These are phyloP conservation scores for Eremothecium sinecaudum DNA, from an alignment of 1,139 yeast species.

Conservation along the genomic window DNA sequence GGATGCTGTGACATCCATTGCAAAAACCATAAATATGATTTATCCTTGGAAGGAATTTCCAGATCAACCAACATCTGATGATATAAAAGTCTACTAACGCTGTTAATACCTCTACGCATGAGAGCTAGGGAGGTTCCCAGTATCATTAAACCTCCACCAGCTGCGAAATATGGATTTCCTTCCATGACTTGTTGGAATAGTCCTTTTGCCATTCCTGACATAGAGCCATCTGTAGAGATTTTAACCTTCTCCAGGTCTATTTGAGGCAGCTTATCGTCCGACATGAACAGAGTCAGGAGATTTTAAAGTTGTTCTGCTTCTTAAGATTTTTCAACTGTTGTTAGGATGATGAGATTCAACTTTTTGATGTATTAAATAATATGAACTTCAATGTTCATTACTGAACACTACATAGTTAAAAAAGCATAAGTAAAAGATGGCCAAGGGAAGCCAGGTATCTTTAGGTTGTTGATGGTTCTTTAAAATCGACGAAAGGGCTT, in stretches of 20 bases:
- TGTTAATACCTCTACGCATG: constrained; percentile 58
- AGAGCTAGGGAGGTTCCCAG: constrained; percentile 81
- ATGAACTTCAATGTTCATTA: too few relatives aligned
- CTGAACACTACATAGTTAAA: too few relatives aligned
- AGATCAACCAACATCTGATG: constrained; percentile 82
- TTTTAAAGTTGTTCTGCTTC: too few relatives aligned
- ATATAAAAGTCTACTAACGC: constrained; percentile 59
- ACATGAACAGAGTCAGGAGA: too few relatives aligned
- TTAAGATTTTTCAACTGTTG: too few relatives aligned
- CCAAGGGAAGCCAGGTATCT: too few relatives aligned
- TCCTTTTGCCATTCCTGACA: constrained; percentile 12
- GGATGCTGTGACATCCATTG: constrained; percentile 93
- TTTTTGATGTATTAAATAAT: too few relatives aligned
- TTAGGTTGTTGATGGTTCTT: too few relatives aligned
- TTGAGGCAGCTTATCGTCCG: constrained; percentile 7
- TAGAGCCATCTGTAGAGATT: constrained; percentile 11
- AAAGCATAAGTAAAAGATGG: too few relatives aligned
- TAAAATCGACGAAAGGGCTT: too few relatives aligned
- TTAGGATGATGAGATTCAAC: too few relatives aligned
- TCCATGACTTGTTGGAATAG: constrained; percentile 45
- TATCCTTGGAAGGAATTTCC: constrained; percentile 89
- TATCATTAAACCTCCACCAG: constrained; percentile 94
- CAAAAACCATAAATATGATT: constrained; percentile 87
- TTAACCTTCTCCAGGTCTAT: constrained; percentile 11
- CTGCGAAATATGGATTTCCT: constrained; percentile 88